Percentiles rank a stretch among this genome's conserved stretches.
These are phyloP conservation scores for Wickerhamomyces sp. DNA, from an alignment of 1,139 yeast genomes.

Conservation along the genomic window DNA sequence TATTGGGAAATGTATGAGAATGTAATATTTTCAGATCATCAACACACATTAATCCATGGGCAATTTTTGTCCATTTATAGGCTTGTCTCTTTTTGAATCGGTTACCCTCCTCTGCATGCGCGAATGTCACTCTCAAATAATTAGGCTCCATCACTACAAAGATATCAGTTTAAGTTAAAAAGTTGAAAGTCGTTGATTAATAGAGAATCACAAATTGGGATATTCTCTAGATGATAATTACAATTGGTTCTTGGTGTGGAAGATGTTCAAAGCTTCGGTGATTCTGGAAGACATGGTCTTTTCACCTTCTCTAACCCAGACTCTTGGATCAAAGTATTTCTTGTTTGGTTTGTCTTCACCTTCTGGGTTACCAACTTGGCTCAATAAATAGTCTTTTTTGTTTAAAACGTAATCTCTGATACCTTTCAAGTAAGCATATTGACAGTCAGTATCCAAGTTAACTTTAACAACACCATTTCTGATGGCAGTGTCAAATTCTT, in stretches of 20 bases:
- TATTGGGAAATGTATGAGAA: too few species aligned
- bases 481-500: slow-evolving; percentile 90
- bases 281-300: slow-evolving; percentile 93
- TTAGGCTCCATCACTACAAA: too few species aligned
- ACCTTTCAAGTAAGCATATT: slow-evolving; percentile 95
- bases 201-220: too few species aligned
- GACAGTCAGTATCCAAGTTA: slow-evolving; percentile 98
- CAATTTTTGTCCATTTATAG: too few species aligned
- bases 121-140: too few species aligned
- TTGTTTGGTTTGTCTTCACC: slow-evolving; percentile 98
- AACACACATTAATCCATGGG: too few species aligned
- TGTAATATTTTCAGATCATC: too few species aligned
- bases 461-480: slow-evolving; percentile 96
- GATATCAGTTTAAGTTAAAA: too few species aligned
- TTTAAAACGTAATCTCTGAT: slow-evolving; percentile 93
- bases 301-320: slow-evolving; percentile 99
- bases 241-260: slow-evolving; percentile 73
- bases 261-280: slow-evolving; percentile 73
- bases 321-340: slow-evolving; percentile 99
- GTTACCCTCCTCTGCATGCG: too few species aligned
- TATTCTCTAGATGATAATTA: slow-evolving; percentile 25
- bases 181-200: too few species aligned
- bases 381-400: slow-evolving; percentile 90
- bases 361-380: slow-evolving; percentile 98
- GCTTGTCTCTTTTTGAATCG: too few species aligned